A percentile compares a stretch with the other conserved stretches of the same genome.
Evolutionary conservation across 1,284 basidiomycete species (phyloP).

Genomic region (Trametes versicolor): DNA sequence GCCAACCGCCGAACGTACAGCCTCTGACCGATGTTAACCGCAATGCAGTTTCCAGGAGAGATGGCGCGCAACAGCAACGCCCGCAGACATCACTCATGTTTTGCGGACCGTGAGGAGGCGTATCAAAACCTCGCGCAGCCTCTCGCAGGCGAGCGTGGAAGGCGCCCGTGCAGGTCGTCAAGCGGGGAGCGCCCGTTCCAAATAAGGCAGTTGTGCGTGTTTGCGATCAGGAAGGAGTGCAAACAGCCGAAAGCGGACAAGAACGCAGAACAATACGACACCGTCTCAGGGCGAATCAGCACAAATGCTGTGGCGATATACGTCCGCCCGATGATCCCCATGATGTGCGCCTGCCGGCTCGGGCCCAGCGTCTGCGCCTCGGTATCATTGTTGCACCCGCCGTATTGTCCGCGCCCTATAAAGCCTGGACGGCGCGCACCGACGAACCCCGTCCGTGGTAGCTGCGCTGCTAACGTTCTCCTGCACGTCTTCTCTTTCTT

Average conservation of each 20-base stretch:
- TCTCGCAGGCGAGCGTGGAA: neutral
- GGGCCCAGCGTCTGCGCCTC: slow-evolving; percentile 5
- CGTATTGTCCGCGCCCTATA: slow-evolving; percentile 32
- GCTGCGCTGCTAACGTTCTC: slow-evolving; percentile 29
- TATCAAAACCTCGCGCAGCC: slow-evolving; percentile 11
- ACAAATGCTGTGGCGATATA: slow-evolving; percentile 16
- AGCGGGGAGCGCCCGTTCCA: slow-evolving; percentile 12
- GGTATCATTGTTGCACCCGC: slow-evolving; percentile 19
- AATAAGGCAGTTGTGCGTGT: slow-evolving; percentile 16
- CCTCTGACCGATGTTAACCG: neutral
- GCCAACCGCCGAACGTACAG: neutral
- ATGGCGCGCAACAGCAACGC: neutral
- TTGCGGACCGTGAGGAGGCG: slow-evolving; percentile 2
- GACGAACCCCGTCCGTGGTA: slow-evolving; percentile 23
- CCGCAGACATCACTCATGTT: neutral
- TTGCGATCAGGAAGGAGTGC: slow-evolving; percentile 16
- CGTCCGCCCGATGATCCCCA: slow-evolving; percentile 5
- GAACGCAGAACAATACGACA: slow-evolving; percentile 17
- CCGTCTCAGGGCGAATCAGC: slow-evolving; percentile 11
- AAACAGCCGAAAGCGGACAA: slow-evolving; percentile 17
- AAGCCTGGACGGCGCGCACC: slow-evolving; percentile 6
- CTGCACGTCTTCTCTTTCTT: slow-evolving; percentile 20
- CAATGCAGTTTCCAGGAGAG: neutral
- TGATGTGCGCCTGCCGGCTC: slow-evolving; percentile 2
- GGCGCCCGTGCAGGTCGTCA: slow-evolving; percentile 13